Evolutionary conservation across 2,329 filamentous ascomycete species (phyloP).

Genomic region (Bisporella sp.): DNA sequence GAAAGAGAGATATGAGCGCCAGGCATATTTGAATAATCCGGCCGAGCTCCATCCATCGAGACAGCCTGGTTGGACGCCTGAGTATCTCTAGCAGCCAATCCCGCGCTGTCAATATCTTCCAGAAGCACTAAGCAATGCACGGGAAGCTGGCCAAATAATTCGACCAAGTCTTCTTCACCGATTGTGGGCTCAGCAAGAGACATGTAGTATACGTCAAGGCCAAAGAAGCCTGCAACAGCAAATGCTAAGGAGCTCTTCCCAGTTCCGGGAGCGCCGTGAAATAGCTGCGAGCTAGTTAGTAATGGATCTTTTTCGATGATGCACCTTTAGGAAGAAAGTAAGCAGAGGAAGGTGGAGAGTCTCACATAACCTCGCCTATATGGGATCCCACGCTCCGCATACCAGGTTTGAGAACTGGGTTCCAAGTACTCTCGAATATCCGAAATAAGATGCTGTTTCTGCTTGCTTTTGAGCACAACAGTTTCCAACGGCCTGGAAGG

Average conservation of each 20-base stretch:
- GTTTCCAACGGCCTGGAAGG: slow-evolving; percentile 43
- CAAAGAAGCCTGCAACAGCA: slow-evolving; percentile 66
- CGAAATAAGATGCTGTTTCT: slow-evolving; percentile 37
- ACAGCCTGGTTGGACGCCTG: slow-evolving; percentile 30
- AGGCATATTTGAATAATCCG: slow-evolving; percentile 38
- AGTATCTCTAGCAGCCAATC: slow-evolving; percentile 34
- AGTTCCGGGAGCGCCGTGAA: slow-evolving; percentile 66
- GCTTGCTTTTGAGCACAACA: slow-evolving; percentile 39
- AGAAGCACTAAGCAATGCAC: slow-evolving; percentile 45
- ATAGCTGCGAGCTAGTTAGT: slow-evolving; percentile 34
- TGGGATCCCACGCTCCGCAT: slow-evolving; percentile 65
- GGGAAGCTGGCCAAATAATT: slow-evolving; percentile 42
- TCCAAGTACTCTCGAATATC: slow-evolving; percentile 44
- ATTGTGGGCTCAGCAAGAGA: slow-evolving; percentile 44
- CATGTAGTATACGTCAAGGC: slow-evolving; percentile 43
- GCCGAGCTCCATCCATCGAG: slow-evolving; percentile 17
- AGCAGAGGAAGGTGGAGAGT: neutral
- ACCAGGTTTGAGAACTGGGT: slow-evolving; percentile 71
- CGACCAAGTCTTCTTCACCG: slow-evolving; percentile 37
- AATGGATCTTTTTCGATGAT: neutral
- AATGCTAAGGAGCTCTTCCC: slow-evolving; percentile 93
- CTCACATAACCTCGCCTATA: slow-evolving; percentile 60
- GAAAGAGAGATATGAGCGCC: slow-evolving; percentile 65
- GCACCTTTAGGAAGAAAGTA: neutral
- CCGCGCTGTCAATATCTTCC: slow-evolving; percentile 44